These are phyloP conservation scores for Coniochaeta sp. DNA, from an alignment of 2,329 filamentous ascomycete genomes.

Conservation along the genomic window DNA sequence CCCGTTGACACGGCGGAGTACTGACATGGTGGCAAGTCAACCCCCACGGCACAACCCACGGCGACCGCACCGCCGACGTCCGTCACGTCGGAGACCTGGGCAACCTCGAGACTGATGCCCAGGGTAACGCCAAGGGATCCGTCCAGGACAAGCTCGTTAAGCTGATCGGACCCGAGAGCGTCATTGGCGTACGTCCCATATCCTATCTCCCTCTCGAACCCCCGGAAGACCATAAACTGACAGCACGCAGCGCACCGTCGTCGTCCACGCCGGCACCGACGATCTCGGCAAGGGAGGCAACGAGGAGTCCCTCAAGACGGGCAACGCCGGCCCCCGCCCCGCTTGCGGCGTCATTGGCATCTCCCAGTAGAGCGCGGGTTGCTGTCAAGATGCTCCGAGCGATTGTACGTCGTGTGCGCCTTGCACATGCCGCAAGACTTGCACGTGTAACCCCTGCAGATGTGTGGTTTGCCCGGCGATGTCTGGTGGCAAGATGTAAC, in stretches of 20 bases:
- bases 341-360: slow-evolving; percentile 98
- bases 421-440: not conserved
- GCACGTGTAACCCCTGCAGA: not conserved
- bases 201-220: not conserved
- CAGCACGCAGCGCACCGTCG: slow-evolving; percentile 70
- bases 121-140: slow-evolving; percentile 83
- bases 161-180: slow-evolving; percentile 91
- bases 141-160: slow-evolving; percentile 79
- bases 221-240: slow-evolving; percentile 6
- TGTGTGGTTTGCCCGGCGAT: not conserved
- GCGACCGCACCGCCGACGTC: slow-evolving; percentile 71
- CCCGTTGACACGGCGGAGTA: not conserved
- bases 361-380: slow-evolving; percentile 50
- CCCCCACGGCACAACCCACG: slow-evolving; percentile 87
- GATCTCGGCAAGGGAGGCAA: slow-evolving; percentile 89
- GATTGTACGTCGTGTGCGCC: not conserved
- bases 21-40: slow-evolving; percentile 60
- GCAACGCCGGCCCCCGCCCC: slow-evolving; percentile 87
- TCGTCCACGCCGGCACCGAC: slow-evolving; percentile 91
- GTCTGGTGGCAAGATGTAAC: not conserved
- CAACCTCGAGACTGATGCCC: slow-evolving; percentile 91
- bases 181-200: slow-evolving; percentile 70
- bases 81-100: slow-evolving; percentile 97
- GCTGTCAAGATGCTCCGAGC: not conserved
- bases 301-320: slow-evolving; percentile 97